A percentile compares a stretch with the other conserved stretches of the same genome.
Evolutionary conservation across 192 early-diverging fungal genomes (phyloP).

Genomic region (Linnemannia zychae): DNA sequence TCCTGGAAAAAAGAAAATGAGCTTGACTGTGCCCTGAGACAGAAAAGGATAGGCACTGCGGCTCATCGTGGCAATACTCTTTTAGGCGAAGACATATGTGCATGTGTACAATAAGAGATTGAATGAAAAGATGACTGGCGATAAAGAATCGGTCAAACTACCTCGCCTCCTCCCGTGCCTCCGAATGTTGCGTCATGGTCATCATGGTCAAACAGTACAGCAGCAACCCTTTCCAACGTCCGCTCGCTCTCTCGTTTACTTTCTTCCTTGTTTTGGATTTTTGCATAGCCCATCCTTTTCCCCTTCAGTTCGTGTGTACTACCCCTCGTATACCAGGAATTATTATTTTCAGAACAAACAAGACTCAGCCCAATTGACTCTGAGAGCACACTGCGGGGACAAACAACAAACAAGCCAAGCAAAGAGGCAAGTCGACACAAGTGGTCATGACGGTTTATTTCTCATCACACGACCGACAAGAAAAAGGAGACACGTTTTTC

Average conservation of each 20-base stretch:
- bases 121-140: not conserved
- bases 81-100: not conserved
- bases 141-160: not conserved
- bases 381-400: not conserved
- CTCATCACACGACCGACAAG: constrained; percentile 5
- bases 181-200: not conserved
- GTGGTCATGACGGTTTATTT: not conserved
- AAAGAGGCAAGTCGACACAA: not conserved
- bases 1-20: not conserved
- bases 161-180: not conserved
- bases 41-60: not conserved
- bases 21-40: not conserved
- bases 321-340: not conserved
- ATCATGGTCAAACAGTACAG: not conserved
- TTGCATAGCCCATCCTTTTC: not conserved
- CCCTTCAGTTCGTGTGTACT: not conserved
- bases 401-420: not conserved
- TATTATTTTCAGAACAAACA: not conserved
- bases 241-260: not conserved
- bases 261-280: not conserved
- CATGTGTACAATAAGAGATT: not conserved
- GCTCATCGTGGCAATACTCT: not conserved
- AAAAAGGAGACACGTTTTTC: not conserved
- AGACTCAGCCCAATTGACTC: not conserved
- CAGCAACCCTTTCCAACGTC: not conserved